phyloP scores from a whole-genome alignment of 2,329 filamentous ascomycete genomes.

The Fusarium armeniacum region DNA sequence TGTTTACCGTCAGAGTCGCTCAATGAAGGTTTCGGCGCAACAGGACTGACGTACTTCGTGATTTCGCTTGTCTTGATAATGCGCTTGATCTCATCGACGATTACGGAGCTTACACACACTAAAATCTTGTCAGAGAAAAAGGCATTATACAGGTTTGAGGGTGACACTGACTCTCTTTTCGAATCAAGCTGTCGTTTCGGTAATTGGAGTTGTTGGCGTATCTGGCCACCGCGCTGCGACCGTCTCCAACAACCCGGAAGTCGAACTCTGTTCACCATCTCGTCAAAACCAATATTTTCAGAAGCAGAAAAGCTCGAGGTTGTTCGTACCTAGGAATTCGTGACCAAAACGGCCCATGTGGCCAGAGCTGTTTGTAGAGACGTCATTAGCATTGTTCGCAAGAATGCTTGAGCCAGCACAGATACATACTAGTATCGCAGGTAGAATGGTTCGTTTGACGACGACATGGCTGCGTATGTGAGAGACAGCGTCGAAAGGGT shows the following conservation, averaged over 20 bases:
- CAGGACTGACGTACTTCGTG: slow-evolving; percentile 77
- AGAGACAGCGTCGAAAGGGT: slow-evolving; percentile 3
- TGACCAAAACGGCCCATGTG: slow-evolving; percentile 98
- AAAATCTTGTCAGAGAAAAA: slow-evolving; percentile 34
- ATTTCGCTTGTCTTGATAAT: slow-evolving; percentile 99
- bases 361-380: slow-evolving; percentile 77
- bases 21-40: slow-evolving; percentile 4
- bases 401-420: not conserved
- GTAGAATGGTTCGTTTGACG: slow-evolving; percentile 87
- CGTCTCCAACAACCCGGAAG: slow-evolving; percentile 91
- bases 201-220: slow-evolving; percentile 99
- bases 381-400: slow-evolving; percentile 26
- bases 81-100: slow-evolving; percentile 94
- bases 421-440: slow-evolving; percentile 91
- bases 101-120: slow-evolving; percentile 96
- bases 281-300: slow-evolving; percentile 17
- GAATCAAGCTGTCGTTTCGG: slow-evolving; percentile 96
- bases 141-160: too few relatives aligned
- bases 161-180: slow-evolving; percentile 92
- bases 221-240: slow-evolving; percentile 90
- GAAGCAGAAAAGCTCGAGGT: not conserved
- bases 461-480: slow-evolving; percentile 67
- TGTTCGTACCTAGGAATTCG: slow-evolving; percentile 85
- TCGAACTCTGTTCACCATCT: slow-evolving; percentile 82
- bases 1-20: slow-evolving; percentile 55